Evolutionary conservation across 2,329 filamentous ascomycete genomes (phyloP).

Genomic region (Saccharata proteae): DNA sequence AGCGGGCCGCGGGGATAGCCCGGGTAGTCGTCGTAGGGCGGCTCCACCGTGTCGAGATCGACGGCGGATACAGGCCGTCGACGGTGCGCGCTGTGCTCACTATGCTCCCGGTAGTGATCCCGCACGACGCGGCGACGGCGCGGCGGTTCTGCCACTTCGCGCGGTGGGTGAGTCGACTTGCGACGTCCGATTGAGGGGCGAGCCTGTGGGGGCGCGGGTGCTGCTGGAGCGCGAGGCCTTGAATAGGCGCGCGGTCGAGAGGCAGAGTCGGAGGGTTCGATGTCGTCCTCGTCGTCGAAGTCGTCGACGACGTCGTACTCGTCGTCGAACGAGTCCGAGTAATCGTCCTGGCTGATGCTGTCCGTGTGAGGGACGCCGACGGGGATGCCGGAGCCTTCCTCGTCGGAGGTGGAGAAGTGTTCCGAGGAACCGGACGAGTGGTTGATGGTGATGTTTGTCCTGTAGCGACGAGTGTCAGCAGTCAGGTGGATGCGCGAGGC

Average conservation of each 20-base stretch:
- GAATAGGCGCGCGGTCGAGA: slow-evolving; percentile 25
- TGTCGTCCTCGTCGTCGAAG: slow-evolving; percentile 29
- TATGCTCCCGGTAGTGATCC: slow-evolving; percentile 13
- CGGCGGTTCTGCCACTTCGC: not conserved
- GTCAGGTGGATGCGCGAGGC: slow-evolving; percentile 11
- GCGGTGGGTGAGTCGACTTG: slow-evolving; percentile 16
- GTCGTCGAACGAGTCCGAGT: slow-evolving; percentile 21
- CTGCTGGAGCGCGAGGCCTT: slow-evolving; percentile 17
- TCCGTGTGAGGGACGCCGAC: slow-evolving; percentile 16
- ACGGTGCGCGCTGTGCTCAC: slow-evolving; percentile 16
- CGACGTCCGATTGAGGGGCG: slow-evolving; percentile 22
- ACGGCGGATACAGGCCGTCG: slow-evolving; percentile 18
- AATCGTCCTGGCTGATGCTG: slow-evolving; percentile 21
- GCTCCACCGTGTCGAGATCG: slow-evolving; percentile 31
- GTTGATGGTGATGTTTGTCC: slow-evolving; percentile 27
- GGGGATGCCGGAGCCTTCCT: slow-evolving; percentile 21
- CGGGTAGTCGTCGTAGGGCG: slow-evolving; percentile 37
- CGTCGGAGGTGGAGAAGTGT: slow-evolving; percentile 18
- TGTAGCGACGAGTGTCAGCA: slow-evolving; percentile 22
- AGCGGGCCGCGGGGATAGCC: slow-evolving; percentile 23
- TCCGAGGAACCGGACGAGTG: slow-evolving; percentile 25
- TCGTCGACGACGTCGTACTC: slow-evolving; percentile 27
- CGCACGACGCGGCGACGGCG: slow-evolving; percentile 20
- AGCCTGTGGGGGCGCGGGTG: slow-evolving; percentile 20
- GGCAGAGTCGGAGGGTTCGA: slow-evolving; percentile 38